These are phyloP conservation scores for Viola pubescens DNA, from an alignment of 441 rosid genomes.

Conservation along the genomic window DNA sequence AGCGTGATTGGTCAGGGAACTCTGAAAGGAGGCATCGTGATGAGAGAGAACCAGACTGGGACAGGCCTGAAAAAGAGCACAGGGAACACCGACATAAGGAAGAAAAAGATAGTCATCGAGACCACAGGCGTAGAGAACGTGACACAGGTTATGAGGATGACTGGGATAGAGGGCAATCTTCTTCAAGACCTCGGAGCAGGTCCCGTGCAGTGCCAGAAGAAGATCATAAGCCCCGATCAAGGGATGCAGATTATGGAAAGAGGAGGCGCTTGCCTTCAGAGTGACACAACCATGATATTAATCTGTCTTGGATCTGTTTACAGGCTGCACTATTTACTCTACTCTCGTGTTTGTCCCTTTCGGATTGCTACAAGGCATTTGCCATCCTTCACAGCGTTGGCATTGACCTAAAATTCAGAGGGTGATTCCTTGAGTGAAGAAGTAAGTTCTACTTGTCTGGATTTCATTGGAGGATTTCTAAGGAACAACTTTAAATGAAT, in stretches of 20 bases:
- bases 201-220: constrained; percentile 66
- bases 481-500: constrained; percentile 18
- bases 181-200: constrained; percentile 62
- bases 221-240: constrained; percentile 67
- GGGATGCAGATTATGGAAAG: constrained; percentile 87
- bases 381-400: constrained; percentile 9
- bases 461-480: constrained; percentile 26
- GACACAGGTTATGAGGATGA: constrained; percentile 65
- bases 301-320: constrained; percentile 10
- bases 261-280: constrained; percentile 68
- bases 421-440: constrained; percentile 31
- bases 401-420: constrained; percentile 19
- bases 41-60: constrained; percentile 56
- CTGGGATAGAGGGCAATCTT: constrained; percentile 75
- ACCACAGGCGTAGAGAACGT: constrained; percentile 60
- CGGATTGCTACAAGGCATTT: constrained; percentile 15
- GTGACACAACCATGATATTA: constrained; percentile 21
- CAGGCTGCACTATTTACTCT: constrained; percentile 10
- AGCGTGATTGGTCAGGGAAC: constrained; percentile 75
- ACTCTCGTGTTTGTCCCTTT: constrained; percentile 15
- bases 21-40: constrained; percentile 70
- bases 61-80: constrained; percentile 52
- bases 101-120: constrained; percentile 68
- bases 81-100: constrained; percentile 61
- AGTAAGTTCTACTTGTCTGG: constrained; percentile 38